Base-by-base conservation (phyloP, 768 basidiomycete genomes). In the Leccinum broughii region DNA sequence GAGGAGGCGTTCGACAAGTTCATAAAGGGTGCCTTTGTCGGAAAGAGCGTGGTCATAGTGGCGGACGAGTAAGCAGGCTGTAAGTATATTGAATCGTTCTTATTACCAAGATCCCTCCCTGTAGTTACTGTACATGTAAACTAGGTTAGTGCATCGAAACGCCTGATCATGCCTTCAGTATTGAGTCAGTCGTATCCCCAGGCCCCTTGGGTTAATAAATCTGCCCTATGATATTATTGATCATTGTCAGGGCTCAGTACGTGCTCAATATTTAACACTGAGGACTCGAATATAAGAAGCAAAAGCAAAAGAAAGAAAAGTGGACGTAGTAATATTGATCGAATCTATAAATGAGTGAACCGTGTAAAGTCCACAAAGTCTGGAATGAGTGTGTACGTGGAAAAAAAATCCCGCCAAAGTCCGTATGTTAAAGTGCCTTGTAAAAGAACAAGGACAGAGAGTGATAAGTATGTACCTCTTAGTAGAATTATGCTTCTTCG, bases 1-100 rank as follows among this genome's bases (percentile, higher is more conserved):
- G 66, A 68, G 9, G 44, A n/a, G 8, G 58, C 64, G 6, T 51
- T 63, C 3, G 48, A 49, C 3, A 50, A 3, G 50, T 63, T 66
- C 49, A 39, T 63, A 26, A 57, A 56, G 35, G 67, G 59, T 24
- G 39, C 26, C 7, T 58, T 57, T 17, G 53, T 55, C 10, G 64
- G 61, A n/a, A 66, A 39, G 37, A 41, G 64, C 22, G 37, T 55
- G 14, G 51, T 63, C 6, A 15, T 50, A 8, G 62, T 67, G 28
- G 59, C 51, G 2, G 52, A 58, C 26, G 35, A 59, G 50, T 55
- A n/a, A 39, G 22, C 2, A 20, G 44, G n/a, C 41, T 44, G 28
- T 28, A 28, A 0, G 41, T 41, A 41, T 46, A 11, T 5, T 46
- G 11, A 46, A 20, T 11, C 39, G n/a, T 41, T 41, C 17, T n/a